Percentiles rank a stretch among this genome's conserved stretches.
phyloP scores from a whole-genome alignment of 2,329 filamentous ascomycete genomes.

The Fusarium sambucinum region DNA sequence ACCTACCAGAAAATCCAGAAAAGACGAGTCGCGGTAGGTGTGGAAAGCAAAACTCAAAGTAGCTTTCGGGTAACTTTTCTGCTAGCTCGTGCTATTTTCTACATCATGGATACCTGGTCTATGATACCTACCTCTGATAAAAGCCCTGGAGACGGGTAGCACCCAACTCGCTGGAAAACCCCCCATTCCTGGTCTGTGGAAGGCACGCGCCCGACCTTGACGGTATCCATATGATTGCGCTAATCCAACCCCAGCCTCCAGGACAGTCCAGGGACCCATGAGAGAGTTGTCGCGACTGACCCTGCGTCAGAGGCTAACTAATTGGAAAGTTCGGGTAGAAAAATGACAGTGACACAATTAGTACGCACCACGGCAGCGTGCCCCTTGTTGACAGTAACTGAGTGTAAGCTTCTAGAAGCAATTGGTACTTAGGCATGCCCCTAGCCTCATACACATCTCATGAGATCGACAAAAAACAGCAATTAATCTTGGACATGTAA shows the following conservation, averaged over 20 bases:
- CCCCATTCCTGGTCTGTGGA: constrained; percentile 20
- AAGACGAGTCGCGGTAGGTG: constrained; percentile 3
- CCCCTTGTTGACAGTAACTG: neutral
- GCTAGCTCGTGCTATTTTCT: neutral
- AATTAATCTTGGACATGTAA: neutral
- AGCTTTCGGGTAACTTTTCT: neutral
- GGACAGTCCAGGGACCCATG: constrained; percentile 24
- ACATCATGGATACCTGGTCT: constrained; percentile 12
- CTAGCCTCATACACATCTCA: constrained; percentile 1
- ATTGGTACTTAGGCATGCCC: neutral
- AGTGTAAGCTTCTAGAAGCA: constrained; percentile 38
- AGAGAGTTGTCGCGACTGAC: constrained; percentile 13
- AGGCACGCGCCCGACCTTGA: constrained; percentile 5
- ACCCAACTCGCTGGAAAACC: constrained; percentile 30
- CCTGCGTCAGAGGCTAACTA: constrained; percentile 26
- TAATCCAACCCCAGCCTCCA: constrained; percentile 21
- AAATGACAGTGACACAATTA: constrained; percentile 19
- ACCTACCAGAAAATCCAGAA: constrained; percentile 33
- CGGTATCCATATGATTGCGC: constrained; percentile 8
- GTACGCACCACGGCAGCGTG: constrained; percentile 14
- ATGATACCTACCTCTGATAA: neutral
- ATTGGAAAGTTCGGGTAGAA: constrained; percentile 2
- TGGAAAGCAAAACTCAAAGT: constrained; percentile 2
- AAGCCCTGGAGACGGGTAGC: constrained; percentile 26
- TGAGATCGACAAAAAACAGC: constrained; percentile 10